Conservation (phyloP, 768 basidiomycete species). For the Mycena crocata region DNA sequence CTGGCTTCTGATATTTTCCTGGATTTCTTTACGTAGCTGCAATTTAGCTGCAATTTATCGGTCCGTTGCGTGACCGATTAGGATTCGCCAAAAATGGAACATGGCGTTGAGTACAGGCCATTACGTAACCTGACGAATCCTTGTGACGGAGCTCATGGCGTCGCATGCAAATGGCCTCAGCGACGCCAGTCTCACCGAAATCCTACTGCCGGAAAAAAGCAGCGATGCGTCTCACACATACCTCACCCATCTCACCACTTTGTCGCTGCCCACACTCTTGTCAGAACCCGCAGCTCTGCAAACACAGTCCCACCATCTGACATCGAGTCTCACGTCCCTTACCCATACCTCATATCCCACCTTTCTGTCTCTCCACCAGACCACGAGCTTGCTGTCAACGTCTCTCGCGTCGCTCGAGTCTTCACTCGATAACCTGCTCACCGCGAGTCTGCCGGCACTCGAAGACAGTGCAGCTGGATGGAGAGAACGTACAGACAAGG, state of each 20-base stretch:
- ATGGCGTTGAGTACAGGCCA: background rate
- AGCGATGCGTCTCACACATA: slow-evolving; percentile 58
- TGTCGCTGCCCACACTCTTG: slow-evolving; percentile 75
- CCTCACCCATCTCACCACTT: slow-evolving; percentile 71
- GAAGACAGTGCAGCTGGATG: slow-evolving; percentile 81
- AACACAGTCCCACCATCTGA: slow-evolving; percentile 87
- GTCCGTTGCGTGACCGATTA: too few species aligned
- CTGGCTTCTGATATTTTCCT: too few species aligned
- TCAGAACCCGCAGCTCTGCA: slow-evolving; percentile 81
- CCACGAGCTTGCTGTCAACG: slow-evolving; percentile 76
- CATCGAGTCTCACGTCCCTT: slow-evolving; percentile 88
- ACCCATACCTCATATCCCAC: slow-evolving; percentile 93
- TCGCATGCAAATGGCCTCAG: background rate
- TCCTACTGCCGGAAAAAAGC: slow-evolving; percentile 13
- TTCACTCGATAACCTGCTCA: slow-evolving; percentile 78
- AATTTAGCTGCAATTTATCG: too few species aligned
- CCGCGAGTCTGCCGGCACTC: slow-evolving; percentile 77
- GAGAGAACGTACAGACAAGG: slow-evolving; percentile 74
- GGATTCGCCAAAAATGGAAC: background rate
- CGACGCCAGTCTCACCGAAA: slow-evolving; percentile 23
- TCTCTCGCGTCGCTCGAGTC: slow-evolving; percentile 81
- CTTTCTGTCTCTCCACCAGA: slow-evolving; percentile 88
- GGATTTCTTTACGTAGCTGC: too few species aligned
- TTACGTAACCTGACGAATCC: background rate
- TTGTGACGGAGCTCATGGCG: background rate